phyloP scores from a whole-genome alignment of 805 yeast species.

The Candida ovalis region DNA sequence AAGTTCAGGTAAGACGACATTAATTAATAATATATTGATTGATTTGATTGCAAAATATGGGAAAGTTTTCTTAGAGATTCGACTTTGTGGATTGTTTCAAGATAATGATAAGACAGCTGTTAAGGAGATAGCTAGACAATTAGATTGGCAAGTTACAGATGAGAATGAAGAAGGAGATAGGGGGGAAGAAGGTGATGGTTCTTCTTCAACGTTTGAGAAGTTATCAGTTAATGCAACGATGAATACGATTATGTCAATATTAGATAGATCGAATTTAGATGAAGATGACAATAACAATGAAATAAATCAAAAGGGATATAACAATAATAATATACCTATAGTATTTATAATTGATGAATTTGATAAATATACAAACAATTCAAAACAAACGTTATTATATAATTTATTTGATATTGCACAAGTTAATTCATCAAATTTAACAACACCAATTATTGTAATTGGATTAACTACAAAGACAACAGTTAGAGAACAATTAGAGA shows the following conservation, averaged over 20 bases:
- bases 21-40: slow-evolving; percentile 54
- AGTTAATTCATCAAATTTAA: slow-evolving; percentile 34
- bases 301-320: slow-evolving; percentile 12
- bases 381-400: slow-evolving; percentile 80
- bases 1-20: slow-evolving; percentile 67
- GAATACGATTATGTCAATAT: slow-evolving; percentile 48
- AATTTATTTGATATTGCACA: slow-evolving; percentile 87
- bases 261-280: slow-evolving; percentile 37
- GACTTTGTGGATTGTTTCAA: slow-evolving; percentile 69
- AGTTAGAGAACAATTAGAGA: slow-evolving; percentile 78
- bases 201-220: slow-evolving; percentile 15
- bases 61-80: slow-evolving; percentile 57
- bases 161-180: no score
- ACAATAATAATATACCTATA: slow-evolving; percentile 45
- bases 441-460: slow-evolving; percentile 70
- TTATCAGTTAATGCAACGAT: slow-evolving; percentile 49
- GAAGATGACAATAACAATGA: slow-evolving; percentile 7
- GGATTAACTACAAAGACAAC: slow-evolving; percentile 77
- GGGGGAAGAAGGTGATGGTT: no score
- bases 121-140: slow-evolving; percentile 79
- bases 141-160: slow-evolving; percentile 55
- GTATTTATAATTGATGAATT: slow-evolving; percentile 82
- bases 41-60: slow-evolving; percentile 38
- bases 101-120: slow-evolving; percentile 75
- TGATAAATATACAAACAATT: slow-evolving; percentile 67